Percentiles rank a stretch among this genome's conserved stretches.
Evolutionary conservation across 1,284 basidiomycete species (phyloP).

Genomic region (Meripilus lineatus): DNA sequence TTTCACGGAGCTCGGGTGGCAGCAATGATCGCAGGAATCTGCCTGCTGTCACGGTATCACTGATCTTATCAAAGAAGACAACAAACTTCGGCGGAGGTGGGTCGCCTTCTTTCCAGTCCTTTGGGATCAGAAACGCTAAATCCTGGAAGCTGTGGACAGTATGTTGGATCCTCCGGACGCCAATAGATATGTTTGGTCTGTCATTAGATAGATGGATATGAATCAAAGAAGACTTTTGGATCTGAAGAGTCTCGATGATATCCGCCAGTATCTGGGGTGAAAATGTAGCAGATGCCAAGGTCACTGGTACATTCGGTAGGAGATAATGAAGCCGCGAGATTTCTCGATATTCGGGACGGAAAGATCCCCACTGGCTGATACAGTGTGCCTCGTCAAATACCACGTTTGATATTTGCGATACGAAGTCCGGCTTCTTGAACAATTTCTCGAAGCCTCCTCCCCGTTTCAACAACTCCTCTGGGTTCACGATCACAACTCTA

Average conservation of each 20-base stretch:
- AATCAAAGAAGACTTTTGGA: not conserved
- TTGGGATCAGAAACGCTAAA: constrained; percentile 5
- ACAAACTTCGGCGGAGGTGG: constrained; percentile 22
- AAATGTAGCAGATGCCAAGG: constrained; percentile 3
- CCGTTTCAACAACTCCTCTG: constrained; percentile 26
- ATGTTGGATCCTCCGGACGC: too few species aligned
- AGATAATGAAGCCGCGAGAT: constrained; percentile 7
- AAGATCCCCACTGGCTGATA: constrained; percentile 30
- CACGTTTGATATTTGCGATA: constrained; percentile 20
- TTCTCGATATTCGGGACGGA: constrained; percentile 27
- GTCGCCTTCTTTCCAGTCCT: constrained; percentile 6
- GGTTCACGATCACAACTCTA: constrained; percentile 27
- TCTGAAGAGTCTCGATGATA: not conserved
- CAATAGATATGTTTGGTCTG: constrained; percentile 1
- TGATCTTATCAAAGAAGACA: constrained; percentile 27
- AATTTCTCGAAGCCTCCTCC: constrained; percentile 19
- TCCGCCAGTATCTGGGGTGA: not conserved
- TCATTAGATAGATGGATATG: constrained; percentile 3
- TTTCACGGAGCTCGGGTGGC: constrained; percentile 8
- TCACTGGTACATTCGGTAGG: not conserved
- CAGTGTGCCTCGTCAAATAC: constrained; percentile 35
- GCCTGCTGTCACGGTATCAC: constrained; percentile 7
- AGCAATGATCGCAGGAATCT: constrained; percentile 11
- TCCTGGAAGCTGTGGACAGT: too few species aligned
- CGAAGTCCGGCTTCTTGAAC: constrained; percentile 21